Percentiles rank a stretch among this genome's conserved stretches.
phyloP scores from a whole-genome alignment of 352 stramenopile genomes.

The Phytophthora pistaciae region DNA sequence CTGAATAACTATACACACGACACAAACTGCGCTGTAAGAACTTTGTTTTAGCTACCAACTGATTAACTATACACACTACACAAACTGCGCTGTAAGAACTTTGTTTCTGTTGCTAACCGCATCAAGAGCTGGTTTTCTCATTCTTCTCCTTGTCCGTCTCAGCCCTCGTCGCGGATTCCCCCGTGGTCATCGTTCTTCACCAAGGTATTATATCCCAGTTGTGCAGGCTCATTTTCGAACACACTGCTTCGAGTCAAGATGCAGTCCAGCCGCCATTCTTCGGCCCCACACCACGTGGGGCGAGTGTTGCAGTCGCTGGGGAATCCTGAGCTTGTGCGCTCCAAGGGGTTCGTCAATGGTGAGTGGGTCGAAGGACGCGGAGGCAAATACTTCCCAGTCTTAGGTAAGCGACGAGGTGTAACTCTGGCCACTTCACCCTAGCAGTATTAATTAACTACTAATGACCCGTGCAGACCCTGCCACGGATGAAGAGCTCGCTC shows the following conservation, averaged over 20 bases:
- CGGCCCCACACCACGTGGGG: background rate
- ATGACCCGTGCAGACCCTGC: slow-evolving; percentile 41
- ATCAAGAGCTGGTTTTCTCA: background rate
- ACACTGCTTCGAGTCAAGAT: slow-evolving; percentile 10
- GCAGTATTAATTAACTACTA: background rate
- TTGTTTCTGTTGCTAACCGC: background rate
- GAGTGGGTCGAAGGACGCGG: slow-evolving; percentile 59
- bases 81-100: background rate
- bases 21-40: background rate
- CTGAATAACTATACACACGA: background rate
- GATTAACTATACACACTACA: background rate
- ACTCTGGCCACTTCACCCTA: background rate
- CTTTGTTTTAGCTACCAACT: background rate
- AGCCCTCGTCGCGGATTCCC: slow-evolving; percentile 20
- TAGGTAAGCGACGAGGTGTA: slow-evolving; percentile 29
- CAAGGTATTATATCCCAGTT: background rate
- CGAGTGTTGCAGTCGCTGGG: slow-evolving; percentile 29
- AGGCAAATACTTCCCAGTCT: slow-evolving; percentile 48
- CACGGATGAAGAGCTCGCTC: slow-evolving; percentile 57
- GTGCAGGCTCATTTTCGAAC: slow-evolving; percentile 13
- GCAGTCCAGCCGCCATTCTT: slow-evolving; percentile 3
- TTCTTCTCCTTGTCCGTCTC: slow-evolving; percentile 1
- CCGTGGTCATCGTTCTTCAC: background rate
- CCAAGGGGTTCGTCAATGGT: slow-evolving; percentile 67
- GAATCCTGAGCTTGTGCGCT: slow-evolving; percentile 62